Evolutionary conservation across 225 moss, liverwort and hornwort genomes (phyloP).

Genomic region (Climacium dendroides): DNA sequence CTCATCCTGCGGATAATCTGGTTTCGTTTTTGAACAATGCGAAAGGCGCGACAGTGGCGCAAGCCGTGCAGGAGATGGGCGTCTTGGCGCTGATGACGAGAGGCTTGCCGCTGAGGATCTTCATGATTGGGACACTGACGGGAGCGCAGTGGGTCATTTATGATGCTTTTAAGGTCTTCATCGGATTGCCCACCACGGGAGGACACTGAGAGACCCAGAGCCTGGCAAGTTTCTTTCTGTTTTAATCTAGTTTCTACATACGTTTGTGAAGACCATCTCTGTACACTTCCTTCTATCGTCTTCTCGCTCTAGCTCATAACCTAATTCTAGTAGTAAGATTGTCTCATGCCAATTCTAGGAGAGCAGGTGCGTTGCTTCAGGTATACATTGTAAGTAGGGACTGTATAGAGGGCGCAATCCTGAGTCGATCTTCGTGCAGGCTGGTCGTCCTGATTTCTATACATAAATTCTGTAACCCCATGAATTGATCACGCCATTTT

Average conservation of each 20-base stretch:
- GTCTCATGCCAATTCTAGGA: not conserved
- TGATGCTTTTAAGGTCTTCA: constrained; percentile 70
- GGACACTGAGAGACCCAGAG: not conserved
- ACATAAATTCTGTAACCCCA: not conserved
- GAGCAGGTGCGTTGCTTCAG: not conserved
- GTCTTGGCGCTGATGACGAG: constrained; percentile 51
- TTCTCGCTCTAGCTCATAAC: not conserved
- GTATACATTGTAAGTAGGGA: not conserved
- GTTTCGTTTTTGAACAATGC: constrained; percentile 81
- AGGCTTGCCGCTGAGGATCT: constrained; percentile 68
- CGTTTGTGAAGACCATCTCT: not conserved
- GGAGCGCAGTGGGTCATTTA: constrained; percentile 87
- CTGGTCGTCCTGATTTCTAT: not conserved
- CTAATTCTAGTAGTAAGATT: not conserved
- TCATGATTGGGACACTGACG: constrained; percentile 89
- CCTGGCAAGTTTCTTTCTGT: not conserved
- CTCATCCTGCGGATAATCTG: constrained; percentile 85
- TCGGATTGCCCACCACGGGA: constrained; percentile 82
- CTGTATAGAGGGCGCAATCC: not conserved
- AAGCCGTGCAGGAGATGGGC: constrained; percentile 71
- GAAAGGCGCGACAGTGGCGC: constrained; percentile 54
- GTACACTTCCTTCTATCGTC: not conserved
- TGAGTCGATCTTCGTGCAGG: not conserved
- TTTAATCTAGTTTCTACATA: not conserved
- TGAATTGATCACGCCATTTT: not conserved